Evolutionary conservation across 805 yeast genomes (phyloP).

Genomic region (Pichia phayaonensis): DNA sequence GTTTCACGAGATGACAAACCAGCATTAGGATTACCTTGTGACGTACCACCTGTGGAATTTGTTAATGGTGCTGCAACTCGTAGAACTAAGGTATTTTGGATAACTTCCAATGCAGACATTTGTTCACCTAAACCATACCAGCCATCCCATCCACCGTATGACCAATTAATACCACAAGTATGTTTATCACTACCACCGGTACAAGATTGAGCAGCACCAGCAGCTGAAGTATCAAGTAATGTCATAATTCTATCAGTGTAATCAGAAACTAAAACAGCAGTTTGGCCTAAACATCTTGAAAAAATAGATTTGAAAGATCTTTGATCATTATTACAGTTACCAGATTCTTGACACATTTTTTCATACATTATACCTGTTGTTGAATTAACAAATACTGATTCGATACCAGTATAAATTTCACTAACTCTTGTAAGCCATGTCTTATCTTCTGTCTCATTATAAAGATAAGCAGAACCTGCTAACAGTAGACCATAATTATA

Average conservation of each 20-base stretch:
- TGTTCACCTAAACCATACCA: constrained; percentile 79
- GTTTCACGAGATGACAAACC: constrained; percentile 52
- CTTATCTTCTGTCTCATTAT: constrained; percentile 47
- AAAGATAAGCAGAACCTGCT: constrained; percentile 64
- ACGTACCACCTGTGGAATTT: constrained; percentile 58
- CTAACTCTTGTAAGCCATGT: constrained; percentile 35
- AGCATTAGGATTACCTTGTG: constrained; percentile 46
- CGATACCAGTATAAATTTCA: constrained; percentile 32
- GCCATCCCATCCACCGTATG: constrained; percentile 51
- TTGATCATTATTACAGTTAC: constrained; percentile 65
- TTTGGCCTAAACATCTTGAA: constrained; percentile 53
- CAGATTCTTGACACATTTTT: constrained; percentile 45
- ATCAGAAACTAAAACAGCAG: constrained; percentile 47
- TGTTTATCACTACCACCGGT: constrained; percentile 80
- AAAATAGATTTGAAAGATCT: constrained; percentile 67
- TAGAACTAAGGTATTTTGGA: constrained; percentile 37
- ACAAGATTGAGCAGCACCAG: constrained; percentile 72
- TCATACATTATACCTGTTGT: constrained; percentile 46
- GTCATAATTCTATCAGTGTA: constrained; percentile 34
- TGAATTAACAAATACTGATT: constrained; percentile 37
- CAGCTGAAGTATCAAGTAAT: constrained; percentile 37
- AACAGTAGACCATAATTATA: constrained; percentile 64
- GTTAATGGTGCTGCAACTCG: constrained; percentile 53
- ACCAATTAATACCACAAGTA: constrained; percentile 81
- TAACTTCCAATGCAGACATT: constrained; percentile 64